These are phyloP conservation scores for Chalciporus piperatus DNA, from an alignment of 768 basidiomycete genomes.

Conservation along the genomic window DNA sequence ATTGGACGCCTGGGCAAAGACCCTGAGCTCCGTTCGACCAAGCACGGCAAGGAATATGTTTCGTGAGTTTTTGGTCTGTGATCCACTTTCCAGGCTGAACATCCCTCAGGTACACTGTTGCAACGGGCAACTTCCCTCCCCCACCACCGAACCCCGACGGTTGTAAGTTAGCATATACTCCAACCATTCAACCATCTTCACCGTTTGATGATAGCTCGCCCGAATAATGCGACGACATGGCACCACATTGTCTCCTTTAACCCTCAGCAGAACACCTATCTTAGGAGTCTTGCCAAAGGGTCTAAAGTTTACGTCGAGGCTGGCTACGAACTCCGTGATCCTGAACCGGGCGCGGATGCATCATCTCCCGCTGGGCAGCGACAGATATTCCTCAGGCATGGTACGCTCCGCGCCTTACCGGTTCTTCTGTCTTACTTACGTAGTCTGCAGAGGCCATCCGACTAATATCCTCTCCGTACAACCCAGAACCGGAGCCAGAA, in stretches of 20 bases:
- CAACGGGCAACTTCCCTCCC: conserved; percentile 61
- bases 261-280: conserved; percentile 56
- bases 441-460: conserved; percentile 49
- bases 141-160: conserved; percentile 60
- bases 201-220: conserved; percentile 43
- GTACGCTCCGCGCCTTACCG: conserved; percentile 36
- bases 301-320: conserved; percentile 80
- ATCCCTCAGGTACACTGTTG: conserved; percentile 65
- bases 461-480: conserved; percentile 39
- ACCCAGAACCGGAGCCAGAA: conserved; percentile 12
- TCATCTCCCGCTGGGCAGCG: conserved; percentile 69
- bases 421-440: conserved; percentile 3
- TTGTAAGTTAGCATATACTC: conserved; percentile 39
- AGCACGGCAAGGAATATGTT: conserved; percentile 75
- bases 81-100: background rate
- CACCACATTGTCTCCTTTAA: conserved; percentile 75
- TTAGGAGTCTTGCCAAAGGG: conserved; percentile 66
- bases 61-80: conserved; percentile 43
- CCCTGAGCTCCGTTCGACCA: conserved; percentile 67
- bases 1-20: conserved; percentile 71
- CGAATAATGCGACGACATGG: conserved; percentile 59
- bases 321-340: conserved; percentile 70
- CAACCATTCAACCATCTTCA: background rate
- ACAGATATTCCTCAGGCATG: conserved; percentile 80
- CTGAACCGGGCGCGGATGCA: conserved; percentile 64